Evolutionary conservation across 192 early-diverging fungal species (phyloP).

Genomic region (Umbelopsis sp.): DNA sequence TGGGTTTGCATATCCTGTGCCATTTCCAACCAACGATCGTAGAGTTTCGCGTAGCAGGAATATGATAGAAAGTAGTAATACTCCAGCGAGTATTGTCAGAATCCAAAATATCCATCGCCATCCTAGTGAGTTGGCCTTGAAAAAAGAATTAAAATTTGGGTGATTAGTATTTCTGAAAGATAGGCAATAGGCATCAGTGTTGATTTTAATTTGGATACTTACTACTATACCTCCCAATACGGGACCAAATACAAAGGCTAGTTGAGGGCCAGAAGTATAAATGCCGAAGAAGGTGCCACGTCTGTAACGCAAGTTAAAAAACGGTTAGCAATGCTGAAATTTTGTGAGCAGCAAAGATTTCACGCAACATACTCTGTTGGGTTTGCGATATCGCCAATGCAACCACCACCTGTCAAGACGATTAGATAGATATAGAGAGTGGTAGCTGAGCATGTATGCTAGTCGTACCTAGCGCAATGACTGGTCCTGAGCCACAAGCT

Average conservation of each 20-base stretch:
- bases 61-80: slow-evolving; percentile 26
- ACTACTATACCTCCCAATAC: slow-evolving; percentile 28
- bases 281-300: slow-evolving; percentile 21
- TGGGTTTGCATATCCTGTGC: slow-evolving; percentile 35
- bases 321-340: not conserved
- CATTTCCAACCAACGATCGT: slow-evolving; percentile 42
- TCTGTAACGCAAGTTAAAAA: slow-evolving; percentile 12
- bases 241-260: slow-evolving; percentile 25
- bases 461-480: slow-evolving; percentile 38
- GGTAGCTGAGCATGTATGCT: not conserved
- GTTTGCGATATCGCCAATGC: slow-evolving; percentile 38
- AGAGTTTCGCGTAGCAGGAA: slow-evolving; percentile 50
- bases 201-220: not conserved
- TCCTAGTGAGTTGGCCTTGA: not conserved
- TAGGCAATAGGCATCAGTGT: too few relatives aligned
- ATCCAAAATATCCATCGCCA: slow-evolving; percentile 46
- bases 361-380: slow-evolving; percentile 12
- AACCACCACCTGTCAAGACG: slow-evolving; percentile 22
- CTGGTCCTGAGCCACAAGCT: slow-evolving; percentile 42
- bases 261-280: slow-evolving; percentile 18
- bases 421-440: not conserved
- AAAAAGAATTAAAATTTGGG: not conserved
- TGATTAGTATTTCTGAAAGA: not conserved
- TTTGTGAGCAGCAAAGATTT: not conserved
- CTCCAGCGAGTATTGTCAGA: slow-evolving; percentile 26